Conservation (phyloP, 1,284 basidiomycete genomes). For the Microbotryomycetes sp. region DNA sequence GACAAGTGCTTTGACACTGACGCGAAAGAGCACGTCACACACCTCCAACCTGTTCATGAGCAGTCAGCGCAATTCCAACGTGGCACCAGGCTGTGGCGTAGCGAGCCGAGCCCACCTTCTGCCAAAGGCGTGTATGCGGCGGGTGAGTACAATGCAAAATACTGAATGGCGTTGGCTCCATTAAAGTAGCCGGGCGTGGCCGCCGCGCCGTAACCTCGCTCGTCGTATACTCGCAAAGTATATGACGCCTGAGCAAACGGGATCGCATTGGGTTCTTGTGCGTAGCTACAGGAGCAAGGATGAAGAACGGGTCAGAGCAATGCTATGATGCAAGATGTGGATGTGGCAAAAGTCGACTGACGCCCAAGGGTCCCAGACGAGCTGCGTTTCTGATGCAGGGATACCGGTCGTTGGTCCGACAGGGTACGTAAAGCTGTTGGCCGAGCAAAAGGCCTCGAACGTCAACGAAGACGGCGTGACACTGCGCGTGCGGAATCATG, state of each 20-base stretch:
- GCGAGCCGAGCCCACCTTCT: conserved; percentile 48
- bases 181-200: conserved; percentile 58
- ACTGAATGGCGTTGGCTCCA: conserved; percentile 57
- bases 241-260: conserved; percentile 68
- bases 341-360: neutral
- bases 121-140: conserved; percentile 63
- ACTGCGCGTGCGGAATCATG: conserved; percentile 1
- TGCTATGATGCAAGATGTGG: neutral
- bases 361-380: conserved; percentile 72
- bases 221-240: conserved; percentile 69
- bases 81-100: neutral
- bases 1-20: conserved; percentile 4
- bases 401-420: conserved; percentile 72
- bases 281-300: conserved; percentile 46
- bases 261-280: conserved; percentile 55
- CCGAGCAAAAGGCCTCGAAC: conserved; percentile 65
- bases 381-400: conserved; percentile 56
- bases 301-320: neutral
- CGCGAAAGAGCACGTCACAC: conserved; percentile 25
- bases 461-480: conserved; percentile 65
- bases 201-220: conserved; percentile 58
- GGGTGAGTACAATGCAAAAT: conserved; percentile 81
- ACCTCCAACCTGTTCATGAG: conserved; percentile 20
- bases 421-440: conserved; percentile 77
- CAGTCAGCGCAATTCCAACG: neutral